Evolutionary conservation across 2,329 filamentous ascomycete genomes (phyloP), one percentile per base, ranked within the genome.

Genomic region (Monilinia laxa): DNA sequence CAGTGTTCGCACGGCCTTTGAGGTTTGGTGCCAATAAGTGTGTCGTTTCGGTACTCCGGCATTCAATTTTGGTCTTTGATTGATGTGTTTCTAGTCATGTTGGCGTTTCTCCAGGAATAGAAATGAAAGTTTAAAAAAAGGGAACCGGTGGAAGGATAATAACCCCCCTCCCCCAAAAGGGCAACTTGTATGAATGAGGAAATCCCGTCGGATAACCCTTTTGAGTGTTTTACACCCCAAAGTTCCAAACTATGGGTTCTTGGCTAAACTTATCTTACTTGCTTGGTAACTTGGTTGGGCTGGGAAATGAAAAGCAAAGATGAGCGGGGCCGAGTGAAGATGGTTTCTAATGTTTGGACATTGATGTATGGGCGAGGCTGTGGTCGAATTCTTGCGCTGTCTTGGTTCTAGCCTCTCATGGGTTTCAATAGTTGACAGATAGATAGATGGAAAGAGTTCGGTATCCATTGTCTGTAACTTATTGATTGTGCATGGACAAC

Each of bases 351-450:
- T 57, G 62, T 64, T 57, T 57, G 35, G 54, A 64, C 53, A 47
- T 67, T 28, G 65, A 55, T 57, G 42, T 42, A 63, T 56, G 65
- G 53, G 40, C 64, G 59, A 67, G 65, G 65, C 65, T 67, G 51
- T 53, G 52, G 25, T 66, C 18, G 52, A 64, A 56, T 23, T 25
- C 40, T 38, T 20, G n/a, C 40, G 11, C 51, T 64, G 35, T 64
- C 54, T 67, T 56, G 62, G 42, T n/a, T 51, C 42, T 58, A 25
- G 40, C 20, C 38, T 56, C 52, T 58, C 42, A 23, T 11, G 38
- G 51, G 62, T 47, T 64, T 64, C 53, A 49, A 64, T 31, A 64
- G n/a, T 49, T 51, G 57, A 49, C 5, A 49, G 40, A 35, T 31
- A 31, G 55, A 28, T 10, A 31, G 23, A 31, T 60, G 28, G 25